A percentile compares a stretch with the other conserved stretches of the same genome.
phyloP scores from a whole-genome alignment of 108 stramenopile genomes.

The Skeletonema grethae region DNA sequence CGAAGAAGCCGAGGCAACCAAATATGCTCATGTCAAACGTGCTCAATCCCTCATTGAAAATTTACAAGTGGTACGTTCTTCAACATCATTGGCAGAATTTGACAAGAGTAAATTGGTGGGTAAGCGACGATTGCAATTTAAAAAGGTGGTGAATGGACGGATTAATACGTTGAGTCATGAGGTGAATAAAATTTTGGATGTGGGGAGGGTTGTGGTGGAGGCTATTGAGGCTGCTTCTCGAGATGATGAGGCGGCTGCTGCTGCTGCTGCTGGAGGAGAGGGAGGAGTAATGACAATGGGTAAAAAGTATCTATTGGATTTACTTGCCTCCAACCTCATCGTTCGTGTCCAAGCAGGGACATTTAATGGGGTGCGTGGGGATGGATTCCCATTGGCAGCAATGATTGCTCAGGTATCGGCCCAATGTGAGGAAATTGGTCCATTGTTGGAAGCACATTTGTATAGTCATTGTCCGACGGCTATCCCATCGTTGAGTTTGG shows the following conservation, averaged over 20 bases:
- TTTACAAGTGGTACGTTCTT: conserved; percentile 49
- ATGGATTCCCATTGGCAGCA: conserved; percentile 83
- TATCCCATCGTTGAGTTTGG: conserved; percentile 65
- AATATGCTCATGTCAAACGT: conserved; percentile 18
- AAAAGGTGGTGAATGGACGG: conserved; percentile 81
- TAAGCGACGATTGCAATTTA: conserved; percentile 72
- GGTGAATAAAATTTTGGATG: conserved; percentile 60
- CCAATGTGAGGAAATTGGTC: conserved; percentile 60
- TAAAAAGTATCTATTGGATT: conserved; percentile 79
- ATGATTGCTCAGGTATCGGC: conserved; percentile 68
- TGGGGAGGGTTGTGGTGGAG: conserved; percentile 57
- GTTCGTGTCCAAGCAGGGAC: conserved; percentile 86
- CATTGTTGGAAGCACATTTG: conserved; percentile 77
- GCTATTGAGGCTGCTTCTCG: conserved; percentile 50
- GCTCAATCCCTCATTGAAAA: conserved; percentile 61
- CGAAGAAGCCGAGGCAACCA: conserved; percentile 13
- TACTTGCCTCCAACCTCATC: conserved; percentile 69
- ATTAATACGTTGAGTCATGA: conserved; percentile 83
- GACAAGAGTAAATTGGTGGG: conserved; percentile 57
- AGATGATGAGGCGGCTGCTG: conserved; percentile 55
- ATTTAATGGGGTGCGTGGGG: conserved; percentile 82
- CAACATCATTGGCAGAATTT: conserved; percentile 51
- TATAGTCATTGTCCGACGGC: conserved; percentile 85
- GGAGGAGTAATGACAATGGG: conserved; percentile 49
- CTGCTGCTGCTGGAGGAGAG: conserved; percentile 21